A percentile compares a stretch with the other conserved stretches of the same genome.
Conservation (phyloP, 768 basidiomycete genomes). For the Grammothele lineata region DNA sequence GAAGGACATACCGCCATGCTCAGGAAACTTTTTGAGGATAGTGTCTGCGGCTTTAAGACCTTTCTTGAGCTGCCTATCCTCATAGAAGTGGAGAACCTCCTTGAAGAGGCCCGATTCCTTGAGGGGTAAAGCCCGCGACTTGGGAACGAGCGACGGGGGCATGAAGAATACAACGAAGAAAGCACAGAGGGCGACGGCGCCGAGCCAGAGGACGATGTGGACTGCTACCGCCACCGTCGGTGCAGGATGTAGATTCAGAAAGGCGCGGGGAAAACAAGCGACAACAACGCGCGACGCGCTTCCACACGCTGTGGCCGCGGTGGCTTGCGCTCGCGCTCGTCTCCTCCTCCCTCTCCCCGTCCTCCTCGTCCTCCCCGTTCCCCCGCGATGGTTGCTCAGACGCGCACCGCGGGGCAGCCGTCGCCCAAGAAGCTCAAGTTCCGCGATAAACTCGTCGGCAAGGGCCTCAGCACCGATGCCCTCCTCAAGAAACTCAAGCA, state of each 20-base stretch:
- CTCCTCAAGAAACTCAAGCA: conserved; percentile 83
- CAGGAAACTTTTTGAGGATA: conserved; percentile 92
- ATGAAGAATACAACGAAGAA: conserved; percentile 12
- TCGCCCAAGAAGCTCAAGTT: conserved; percentile 66
- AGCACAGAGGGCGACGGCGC: conserved; percentile 1
- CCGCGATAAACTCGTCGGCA: conserved; percentile 75
- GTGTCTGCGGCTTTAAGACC: conserved; percentile 88
- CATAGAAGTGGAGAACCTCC: conserved; percentile 83
- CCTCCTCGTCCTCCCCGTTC: not conserved
- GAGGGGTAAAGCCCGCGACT: conserved; percentile 61
- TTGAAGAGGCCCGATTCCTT: conserved; percentile 87
- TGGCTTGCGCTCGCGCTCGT: not conserved
- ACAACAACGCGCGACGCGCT: conserved; percentile 21
- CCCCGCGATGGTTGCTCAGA: conserved; percentile 67
- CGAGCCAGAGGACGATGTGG: not conserved
- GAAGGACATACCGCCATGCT: conserved; percentile 78
- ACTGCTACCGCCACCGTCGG: not conserved
- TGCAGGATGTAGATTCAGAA: not conserved
- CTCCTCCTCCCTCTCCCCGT: not conserved
- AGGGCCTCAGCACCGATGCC: conserved; percentile 74
- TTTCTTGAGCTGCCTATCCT: conserved; percentile 83
- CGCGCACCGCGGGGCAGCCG: conserved; percentile 51
- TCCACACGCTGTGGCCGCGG: not conserved
- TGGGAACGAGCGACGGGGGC: conserved; percentile 22
- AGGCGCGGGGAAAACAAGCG: conserved; percentile 5